phyloP scores from a whole-genome alignment of 108 stramenopile species.

The Cyclotella atomus region DNA sequence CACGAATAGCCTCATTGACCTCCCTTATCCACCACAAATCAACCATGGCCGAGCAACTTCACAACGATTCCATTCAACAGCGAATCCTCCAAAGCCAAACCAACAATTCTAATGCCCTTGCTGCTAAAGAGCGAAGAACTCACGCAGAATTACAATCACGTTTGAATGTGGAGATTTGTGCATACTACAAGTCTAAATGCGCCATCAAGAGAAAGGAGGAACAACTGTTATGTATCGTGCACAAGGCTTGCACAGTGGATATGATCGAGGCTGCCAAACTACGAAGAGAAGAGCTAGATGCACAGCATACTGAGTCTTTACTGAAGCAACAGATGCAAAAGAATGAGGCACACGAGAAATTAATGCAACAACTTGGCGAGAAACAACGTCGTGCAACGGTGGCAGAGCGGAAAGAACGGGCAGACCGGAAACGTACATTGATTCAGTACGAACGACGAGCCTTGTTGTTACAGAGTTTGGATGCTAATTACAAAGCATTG shows the following conservation, averaged over 20 bases:
- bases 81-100: not conserved
- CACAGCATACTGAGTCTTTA: constrained; percentile 3
- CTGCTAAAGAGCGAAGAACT: not conserved
- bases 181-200: not conserved
- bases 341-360: not conserved
- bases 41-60: not conserved
- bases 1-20: not conserved
- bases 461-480: constrained; percentile 13
- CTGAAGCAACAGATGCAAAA: constrained; percentile 20
- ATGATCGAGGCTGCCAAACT: not conserved
- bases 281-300: not conserved
- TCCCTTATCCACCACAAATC: not conserved
- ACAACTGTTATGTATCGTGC: not conserved
- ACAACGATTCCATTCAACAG: not conserved
- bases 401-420: constrained; percentile 34
- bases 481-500: constrained; percentile 35
- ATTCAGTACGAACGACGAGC: constrained; percentile 31
- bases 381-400: constrained; percentile 34
- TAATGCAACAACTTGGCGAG: constrained; percentile 14
- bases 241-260: not conserved
- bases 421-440: constrained; percentile 24
- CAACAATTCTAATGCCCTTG: not conserved
- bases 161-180: not conserved
- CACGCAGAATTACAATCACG: not conserved
- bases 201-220: not conserved